A percentile compares a stretch with the other conserved stretches of the same genome.
These are phyloP conservation scores for Acrodontium crateriforme DNA, from an alignment of 2,329 filamentous ascomycete genomes.

Conservation along the genomic window DNA sequence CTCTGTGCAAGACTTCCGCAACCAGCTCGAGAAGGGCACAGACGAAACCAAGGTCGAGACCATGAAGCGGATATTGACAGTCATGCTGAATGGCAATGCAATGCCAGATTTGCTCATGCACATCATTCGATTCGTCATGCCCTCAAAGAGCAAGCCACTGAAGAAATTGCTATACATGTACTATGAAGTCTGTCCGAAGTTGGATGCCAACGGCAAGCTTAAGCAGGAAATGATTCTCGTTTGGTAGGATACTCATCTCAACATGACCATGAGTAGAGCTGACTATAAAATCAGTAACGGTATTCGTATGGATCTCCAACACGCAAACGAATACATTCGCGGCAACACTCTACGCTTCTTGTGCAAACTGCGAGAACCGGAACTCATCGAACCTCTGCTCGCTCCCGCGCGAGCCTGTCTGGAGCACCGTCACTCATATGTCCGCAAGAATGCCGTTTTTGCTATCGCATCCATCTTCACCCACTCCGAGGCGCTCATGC, in stretches of 20 bases:
- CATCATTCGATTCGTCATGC: slow-evolving; percentile 99
- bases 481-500: slow-evolving; percentile 82
- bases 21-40: slow-evolving; percentile 30
- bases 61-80: slow-evolving; percentile 88
- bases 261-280: not conserved
- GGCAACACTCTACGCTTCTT: slow-evolving; percentile 97
- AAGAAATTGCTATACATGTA: slow-evolving; percentile 99
- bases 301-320: slow-evolving; percentile 92
- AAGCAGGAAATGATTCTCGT: slow-evolving; percentile 99
- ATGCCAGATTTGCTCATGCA: slow-evolving; percentile 97
- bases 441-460: slow-evolving; percentile 95
- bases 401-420: slow-evolving; percentile 85
- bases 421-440: slow-evolving; percentile 92
- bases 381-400: slow-evolving; percentile 89
- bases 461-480: slow-evolving; percentile 84
- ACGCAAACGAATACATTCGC: slow-evolving; percentile 94
- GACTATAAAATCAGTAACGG: slow-evolving; percentile 55
- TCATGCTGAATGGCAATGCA: slow-evolving; percentile 96
- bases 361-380: slow-evolving; percentile 86
- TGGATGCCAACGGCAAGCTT: slow-evolving; percentile 80
- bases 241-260: slow-evolving; percentile 49
- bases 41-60: slow-evolving; percentile 27
- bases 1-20: slow-evolving; percentile 78
- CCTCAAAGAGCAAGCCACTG: slow-evolving; percentile 85
- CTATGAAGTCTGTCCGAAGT: slow-evolving; percentile 97